Evolutionary conservation across 73 alveolate genomes (phyloP).

Genomic region (Breviolum minutum): DNA sequence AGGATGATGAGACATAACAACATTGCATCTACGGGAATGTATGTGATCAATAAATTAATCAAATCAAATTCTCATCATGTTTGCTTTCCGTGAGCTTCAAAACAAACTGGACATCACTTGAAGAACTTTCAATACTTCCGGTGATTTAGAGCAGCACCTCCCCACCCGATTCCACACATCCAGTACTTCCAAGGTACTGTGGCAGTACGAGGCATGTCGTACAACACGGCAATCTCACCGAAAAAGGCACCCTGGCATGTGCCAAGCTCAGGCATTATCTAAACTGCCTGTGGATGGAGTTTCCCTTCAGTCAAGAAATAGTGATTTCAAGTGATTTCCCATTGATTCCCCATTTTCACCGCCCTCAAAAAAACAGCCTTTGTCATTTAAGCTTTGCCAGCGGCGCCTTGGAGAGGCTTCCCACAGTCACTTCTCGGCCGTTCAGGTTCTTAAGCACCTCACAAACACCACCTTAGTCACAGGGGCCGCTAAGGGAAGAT

Average conservation of each 20-base stretch:
- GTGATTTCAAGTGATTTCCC: too few relatives aligned
- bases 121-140: neutral
- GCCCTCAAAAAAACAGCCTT: neutral
- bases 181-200: constrained; percentile 33
- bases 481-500: neutral
- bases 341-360: too few relatives aligned
- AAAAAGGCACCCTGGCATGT: constrained; percentile 64
- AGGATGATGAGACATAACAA: too few relatives aligned
- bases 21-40: too few relatives aligned
- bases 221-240: constrained; percentile 83
- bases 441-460: constrained; percentile 74
- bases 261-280: neutral
- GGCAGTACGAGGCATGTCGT: constrained; percentile 84
- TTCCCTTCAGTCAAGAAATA: too few relatives aligned
- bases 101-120: neutral
- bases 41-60: too few relatives aligned
- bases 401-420: constrained; percentile 57
- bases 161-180: neutral
- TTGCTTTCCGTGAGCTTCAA: neutral
- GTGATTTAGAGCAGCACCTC: neutral
- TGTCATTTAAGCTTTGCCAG: neutral
- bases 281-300: too few relatives aligned
- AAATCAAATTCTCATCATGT: neutral
- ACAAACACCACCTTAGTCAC: constrained; percentile 43
- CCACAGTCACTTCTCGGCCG: constrained; percentile 83